A percentile compares a stretch with the other conserved stretches of the same genome.
These are phyloP conservation scores for Suillus spraguei DNA, from an alignment of 768 basidiomycete species.

Conservation along the genomic window DNA sequence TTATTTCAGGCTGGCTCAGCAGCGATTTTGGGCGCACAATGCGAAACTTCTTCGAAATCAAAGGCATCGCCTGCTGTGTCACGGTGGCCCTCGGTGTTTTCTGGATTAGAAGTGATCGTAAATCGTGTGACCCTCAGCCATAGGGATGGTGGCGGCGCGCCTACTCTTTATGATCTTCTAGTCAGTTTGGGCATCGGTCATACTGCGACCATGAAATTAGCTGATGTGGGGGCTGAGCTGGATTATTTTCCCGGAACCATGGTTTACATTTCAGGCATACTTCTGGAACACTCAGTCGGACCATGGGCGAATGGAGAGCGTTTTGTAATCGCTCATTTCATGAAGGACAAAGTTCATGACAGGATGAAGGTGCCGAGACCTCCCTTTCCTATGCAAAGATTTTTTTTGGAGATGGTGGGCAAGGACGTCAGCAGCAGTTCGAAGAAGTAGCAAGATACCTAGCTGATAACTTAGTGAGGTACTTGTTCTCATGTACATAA, in stretches of 20 bases:
- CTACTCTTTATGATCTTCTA: conserved; percentile 4
- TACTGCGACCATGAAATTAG: neutral
- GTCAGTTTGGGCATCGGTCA: conserved; percentile 1
- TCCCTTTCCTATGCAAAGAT: neutral
- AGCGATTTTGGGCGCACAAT: neutral
- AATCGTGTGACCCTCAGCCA: neutral
- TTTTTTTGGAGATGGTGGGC: neutral
- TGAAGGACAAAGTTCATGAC: conserved; percentile 3
- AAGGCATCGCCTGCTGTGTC: neutral
- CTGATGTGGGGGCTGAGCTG: neutral
- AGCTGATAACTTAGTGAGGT: too few relatives aligned
- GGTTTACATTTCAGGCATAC: neutral
- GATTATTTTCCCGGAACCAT: conserved; percentile 11
- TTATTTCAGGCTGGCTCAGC: neutral
- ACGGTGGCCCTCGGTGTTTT: neutral
- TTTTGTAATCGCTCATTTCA: neutral
- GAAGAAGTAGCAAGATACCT: too few relatives aligned
- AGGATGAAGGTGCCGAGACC: neutral
- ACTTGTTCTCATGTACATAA: too few relatives aligned
- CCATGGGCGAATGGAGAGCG: neutral
- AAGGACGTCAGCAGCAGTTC: too few relatives aligned
- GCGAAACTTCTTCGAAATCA: accelerated
- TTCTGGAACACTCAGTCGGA: conserved; percentile 2
- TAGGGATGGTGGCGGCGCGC: neutral
- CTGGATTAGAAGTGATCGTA: conserved; percentile 5